Conservation (phyloP, 306 rosid genomes). For the Luffa aegyptiaca region DNA sequence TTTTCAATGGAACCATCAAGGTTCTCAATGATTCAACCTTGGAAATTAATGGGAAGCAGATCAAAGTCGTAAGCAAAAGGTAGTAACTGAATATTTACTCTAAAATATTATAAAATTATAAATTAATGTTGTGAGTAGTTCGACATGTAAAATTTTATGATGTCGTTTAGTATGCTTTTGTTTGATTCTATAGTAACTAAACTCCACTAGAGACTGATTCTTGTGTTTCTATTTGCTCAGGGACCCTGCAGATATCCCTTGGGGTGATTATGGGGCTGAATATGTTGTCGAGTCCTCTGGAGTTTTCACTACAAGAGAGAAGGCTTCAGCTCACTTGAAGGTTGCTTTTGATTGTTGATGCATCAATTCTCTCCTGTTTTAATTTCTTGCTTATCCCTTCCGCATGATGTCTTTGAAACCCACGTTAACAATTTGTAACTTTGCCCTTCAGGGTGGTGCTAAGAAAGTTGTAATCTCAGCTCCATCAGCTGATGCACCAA, state of each 20-base stretch:
- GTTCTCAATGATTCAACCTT: constrained; percentile 57
- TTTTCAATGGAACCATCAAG: constrained; percentile 59
- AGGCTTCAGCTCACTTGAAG: constrained; percentile 78
- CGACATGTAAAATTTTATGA: neutral
- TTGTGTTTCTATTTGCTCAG: constrained; percentile 22
- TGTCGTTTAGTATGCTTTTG: neutral
- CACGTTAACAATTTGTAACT: constrained; percentile 17
- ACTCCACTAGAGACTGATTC: constrained; percentile 7
- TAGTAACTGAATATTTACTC: constrained; percentile 11
- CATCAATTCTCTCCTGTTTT: constrained; percentile 2
- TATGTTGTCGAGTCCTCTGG: constrained; percentile 92
- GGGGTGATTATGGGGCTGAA: constrained; percentile 91
- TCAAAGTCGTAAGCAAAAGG: constrained; percentile 74
- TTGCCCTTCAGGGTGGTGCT: constrained; percentile 72
- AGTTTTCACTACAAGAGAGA: constrained; percentile 71
- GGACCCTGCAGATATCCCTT: constrained; percentile 88
- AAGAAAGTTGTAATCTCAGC: constrained; percentile 91
- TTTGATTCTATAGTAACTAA: neutral
- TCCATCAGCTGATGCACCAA: constrained; percentile 99
- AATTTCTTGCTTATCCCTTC: neutral
- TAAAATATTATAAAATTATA: neutral
- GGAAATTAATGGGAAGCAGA: constrained; percentile 80
- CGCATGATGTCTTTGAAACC: neutral
- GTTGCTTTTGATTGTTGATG: constrained; percentile 22
- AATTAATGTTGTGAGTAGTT: neutral